These are phyloP conservation scores for Stachybotrys elegans DNA, from an alignment of 2,329 filamentous ascomycete species.

Conservation along the genomic window DNA sequence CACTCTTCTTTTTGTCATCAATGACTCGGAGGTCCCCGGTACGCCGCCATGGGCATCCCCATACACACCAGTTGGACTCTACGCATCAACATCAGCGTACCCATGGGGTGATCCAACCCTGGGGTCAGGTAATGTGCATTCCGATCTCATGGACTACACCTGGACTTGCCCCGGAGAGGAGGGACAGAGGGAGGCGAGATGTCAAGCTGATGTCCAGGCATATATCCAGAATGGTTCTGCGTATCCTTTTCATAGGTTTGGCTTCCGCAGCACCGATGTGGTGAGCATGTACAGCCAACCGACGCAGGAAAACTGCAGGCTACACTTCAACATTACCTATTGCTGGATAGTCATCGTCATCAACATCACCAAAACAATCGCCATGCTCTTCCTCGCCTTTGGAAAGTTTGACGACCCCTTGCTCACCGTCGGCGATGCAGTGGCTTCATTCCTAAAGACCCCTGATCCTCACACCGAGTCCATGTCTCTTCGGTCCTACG, in stretches of 20 bases:
- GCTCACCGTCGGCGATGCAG: background rate
- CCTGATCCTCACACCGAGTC: background rate
- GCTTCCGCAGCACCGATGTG: background rate
- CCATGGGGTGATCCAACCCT: no score
- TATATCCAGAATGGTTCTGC: no score
- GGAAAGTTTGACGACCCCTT: background rate
- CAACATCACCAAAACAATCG: background rate
- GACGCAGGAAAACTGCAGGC: background rate
- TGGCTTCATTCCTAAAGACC: background rate
- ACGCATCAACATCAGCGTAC: background rate
- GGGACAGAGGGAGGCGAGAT: no score
- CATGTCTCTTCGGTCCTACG: background rate
- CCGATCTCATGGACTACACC: background rate
- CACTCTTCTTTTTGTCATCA: background rate
- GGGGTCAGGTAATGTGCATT: no score
- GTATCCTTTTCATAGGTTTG: no score
- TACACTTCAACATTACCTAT: background rate
- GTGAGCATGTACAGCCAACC: background rate
- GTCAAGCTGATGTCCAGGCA: no score
- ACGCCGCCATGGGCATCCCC: background rate
- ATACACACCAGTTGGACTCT: background rate
- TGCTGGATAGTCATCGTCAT: background rate
- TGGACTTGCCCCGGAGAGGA: background rate
- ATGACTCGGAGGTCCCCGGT: background rate
- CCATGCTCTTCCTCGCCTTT: background rate